Percentiles rank a stretch among this genome's conserved stretches.
Evolutionary conservation across 805 yeast genomes (phyloP).

Genomic region (Ogataea parapolymorpha): DNA sequence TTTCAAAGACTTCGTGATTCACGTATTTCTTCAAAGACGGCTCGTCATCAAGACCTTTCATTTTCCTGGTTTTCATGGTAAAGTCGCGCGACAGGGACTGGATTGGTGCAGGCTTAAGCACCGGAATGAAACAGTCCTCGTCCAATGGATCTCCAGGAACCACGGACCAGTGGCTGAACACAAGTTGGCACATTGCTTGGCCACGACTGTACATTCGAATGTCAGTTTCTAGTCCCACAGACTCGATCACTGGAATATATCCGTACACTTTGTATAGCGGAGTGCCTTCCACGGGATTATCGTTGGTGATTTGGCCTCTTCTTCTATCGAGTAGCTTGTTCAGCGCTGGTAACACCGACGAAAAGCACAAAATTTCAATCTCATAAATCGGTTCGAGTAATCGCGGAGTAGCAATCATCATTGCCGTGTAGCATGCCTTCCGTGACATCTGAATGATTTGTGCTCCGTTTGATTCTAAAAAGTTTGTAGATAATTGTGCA

Average conservation of each 20-base stretch:
- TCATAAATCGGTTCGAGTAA: conserved; percentile 79
- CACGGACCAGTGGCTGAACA: conserved; percentile 66
- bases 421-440: conserved; percentile 78
- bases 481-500: conserved; percentile 46
- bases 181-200: conserved; percentile 64
- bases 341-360: conserved; percentile 29
- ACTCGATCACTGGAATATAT: conserved; percentile 80
- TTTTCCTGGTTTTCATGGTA: conserved; percentile 78
- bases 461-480: conserved; percentile 50
- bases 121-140: conserved; percentile 54
- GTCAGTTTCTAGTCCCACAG: conserved; percentile 87
- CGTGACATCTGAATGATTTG: conserved; percentile 81
- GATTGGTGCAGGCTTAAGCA: conserved; percentile 70
- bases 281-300: conserved; percentile 66
- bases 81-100: conserved; percentile 81
- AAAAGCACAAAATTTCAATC: conserved; percentile 54
- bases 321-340: conserved; percentile 49
- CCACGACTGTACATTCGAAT: conserved; percentile 75
- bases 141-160: conserved; percentile 95
- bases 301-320: conserved; percentile 58
- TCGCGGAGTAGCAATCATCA: conserved; percentile 73
- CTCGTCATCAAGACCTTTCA: conserved; percentile 81
- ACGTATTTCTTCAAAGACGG: conserved; percentile 65
- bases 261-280: conserved; percentile 62
- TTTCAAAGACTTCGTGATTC: conserved; percentile 54